These are phyloP conservation scores for Podospora pseudopauciseta DNA, from an alignment of 495 filamentous ascomycete species.

Conservation along the genomic window DNA sequence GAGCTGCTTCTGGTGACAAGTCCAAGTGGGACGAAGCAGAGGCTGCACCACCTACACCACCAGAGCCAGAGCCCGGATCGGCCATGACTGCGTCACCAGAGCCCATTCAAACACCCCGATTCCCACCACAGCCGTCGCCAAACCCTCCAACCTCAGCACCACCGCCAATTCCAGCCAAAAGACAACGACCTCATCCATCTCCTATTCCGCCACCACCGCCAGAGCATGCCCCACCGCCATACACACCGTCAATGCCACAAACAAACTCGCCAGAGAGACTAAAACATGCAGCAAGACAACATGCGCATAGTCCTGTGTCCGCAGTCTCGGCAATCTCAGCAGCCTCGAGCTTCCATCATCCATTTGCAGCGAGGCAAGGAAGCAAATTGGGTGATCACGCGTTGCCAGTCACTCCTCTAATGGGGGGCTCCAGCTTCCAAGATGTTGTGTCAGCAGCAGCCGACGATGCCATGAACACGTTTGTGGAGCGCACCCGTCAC, in stretches of 20 bases:
- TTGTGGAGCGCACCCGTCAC: slow-evolving; percentile 62
- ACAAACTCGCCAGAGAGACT: slow-evolving; percentile 23
- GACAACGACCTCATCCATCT: slow-evolving; percentile 6
- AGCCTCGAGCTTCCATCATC: slow-evolving; percentile 28
- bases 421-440: slow-evolving; percentile 25
- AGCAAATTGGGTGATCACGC: slow-evolving; percentile 27
- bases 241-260: slow-evolving; percentile 11
- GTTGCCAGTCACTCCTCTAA: slow-evolving; percentile 20
- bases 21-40: slow-evolving; percentile 23
- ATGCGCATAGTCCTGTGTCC: slow-evolving; percentile 29
- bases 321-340: slow-evolving; percentile 28
- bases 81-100: slow-evolving; percentile 28
- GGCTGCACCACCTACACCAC: slow-evolving; percentile 12
- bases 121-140: slow-evolving; percentile 3
- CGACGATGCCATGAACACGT: slow-evolving; percentile 64
- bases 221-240: slow-evolving; percentile 16
- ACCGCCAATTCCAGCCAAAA: slow-evolving; percentile 9
- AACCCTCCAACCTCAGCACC: neutral
- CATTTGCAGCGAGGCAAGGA: slow-evolving; percentile 25
- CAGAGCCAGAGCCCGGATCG: slow-evolving; percentile 11
- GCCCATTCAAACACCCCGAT: slow-evolving; percentile 12
- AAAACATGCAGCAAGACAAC: slow-evolving; percentile 14
- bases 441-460: slow-evolving; percentile 42
- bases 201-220: slow-evolving; percentile 13
- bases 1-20: slow-evolving; percentile 32